Conservation (phyloP, 352 stramenopile genomes). For the Aphanomyces astaci region DNA sequence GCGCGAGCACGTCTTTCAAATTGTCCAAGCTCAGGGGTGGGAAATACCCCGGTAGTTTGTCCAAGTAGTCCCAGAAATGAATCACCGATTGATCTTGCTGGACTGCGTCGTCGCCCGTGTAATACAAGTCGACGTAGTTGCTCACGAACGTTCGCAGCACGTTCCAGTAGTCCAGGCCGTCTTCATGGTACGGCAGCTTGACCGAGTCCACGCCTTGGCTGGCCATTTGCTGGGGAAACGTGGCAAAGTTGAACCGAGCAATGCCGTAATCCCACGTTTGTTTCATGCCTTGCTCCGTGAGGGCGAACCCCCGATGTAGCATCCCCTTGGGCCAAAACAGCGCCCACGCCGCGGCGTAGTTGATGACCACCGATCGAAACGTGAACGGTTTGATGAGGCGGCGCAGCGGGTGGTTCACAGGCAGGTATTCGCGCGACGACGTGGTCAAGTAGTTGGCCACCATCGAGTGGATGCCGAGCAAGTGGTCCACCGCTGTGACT, state of each 20-base stretch:
- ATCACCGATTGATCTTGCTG: background rate
- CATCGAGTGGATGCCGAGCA: conserved; percentile 15
- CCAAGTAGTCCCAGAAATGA: conserved; percentile 16
- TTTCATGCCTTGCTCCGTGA: conserved; percentile 13
- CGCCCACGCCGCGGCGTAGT: conserved; percentile 8
- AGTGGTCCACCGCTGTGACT: conserved; percentile 16
- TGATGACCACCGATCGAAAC: conserved; percentile 19
- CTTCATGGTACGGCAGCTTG: conserved; percentile 20
- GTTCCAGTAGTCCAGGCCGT: conserved; percentile 20
- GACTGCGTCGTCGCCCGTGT: background rate
- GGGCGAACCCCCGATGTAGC: conserved; percentile 14
- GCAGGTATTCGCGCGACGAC: conserved; percentile 9
- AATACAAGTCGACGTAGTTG: conserved; percentile 19
- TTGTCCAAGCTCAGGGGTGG: background rate
- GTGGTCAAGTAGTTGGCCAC: conserved; percentile 19
- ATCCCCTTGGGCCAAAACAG: conserved; percentile 23
- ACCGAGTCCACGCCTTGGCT: conserved; percentile 12
- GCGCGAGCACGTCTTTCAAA: conserved; percentile 15
- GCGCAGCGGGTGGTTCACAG: conserved; percentile 13
- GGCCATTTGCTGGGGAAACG: conserved; percentile 5
- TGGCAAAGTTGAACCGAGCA: conserved; percentile 1
- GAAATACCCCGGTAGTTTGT: background rate
- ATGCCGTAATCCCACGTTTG: conserved; percentile 18
- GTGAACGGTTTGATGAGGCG: conserved; percentile 23
- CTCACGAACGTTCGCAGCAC: conserved; percentile 7